phyloP scores from a whole-genome alignment of 148 eudicot genomes.

The Spergularia marina region DNA sequence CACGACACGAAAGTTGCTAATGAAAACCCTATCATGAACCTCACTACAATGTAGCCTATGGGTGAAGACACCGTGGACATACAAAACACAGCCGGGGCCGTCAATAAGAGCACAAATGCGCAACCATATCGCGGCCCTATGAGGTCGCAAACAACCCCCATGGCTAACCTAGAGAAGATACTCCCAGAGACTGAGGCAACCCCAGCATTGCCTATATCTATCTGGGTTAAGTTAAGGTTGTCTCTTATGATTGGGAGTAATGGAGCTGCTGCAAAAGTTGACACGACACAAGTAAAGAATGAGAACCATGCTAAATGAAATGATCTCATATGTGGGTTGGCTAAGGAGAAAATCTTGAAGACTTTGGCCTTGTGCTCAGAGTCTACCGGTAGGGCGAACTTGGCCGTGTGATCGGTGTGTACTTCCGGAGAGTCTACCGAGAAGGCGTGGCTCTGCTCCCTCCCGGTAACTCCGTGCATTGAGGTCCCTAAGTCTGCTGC shows the following conservation, averaged over 20 bases:
- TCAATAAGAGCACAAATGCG: conserved; percentile 32
- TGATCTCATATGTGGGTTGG: conserved; percentile 43
- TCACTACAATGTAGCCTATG: conserved; percentile 26
- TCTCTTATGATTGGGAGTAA: conserved; percentile 48
- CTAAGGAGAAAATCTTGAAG: conserved; percentile 33
- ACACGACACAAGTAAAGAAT: conserved; percentile 37
- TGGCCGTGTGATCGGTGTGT: conserved; percentile 6
- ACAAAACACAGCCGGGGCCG: conserved; percentile 43
- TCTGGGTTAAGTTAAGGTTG: conserved; percentile 35
- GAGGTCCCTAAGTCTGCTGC: conserved; percentile 5
- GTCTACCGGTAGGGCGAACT: conserved; percentile 40
- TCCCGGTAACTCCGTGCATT: conserved; percentile 5
- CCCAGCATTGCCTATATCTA: conserved; percentile 40
- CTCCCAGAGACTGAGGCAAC: conserved; percentile 45
- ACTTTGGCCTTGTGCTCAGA: conserved; percentile 40
- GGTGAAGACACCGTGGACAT: conserved; percentile 28
- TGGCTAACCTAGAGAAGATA: conserved; percentile 40
- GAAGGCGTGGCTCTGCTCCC: conserved; percentile 9
- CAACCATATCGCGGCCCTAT: conserved; percentile 41
- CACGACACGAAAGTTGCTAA: conserved; percentile 47
- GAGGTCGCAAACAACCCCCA: conserved; percentile 47
- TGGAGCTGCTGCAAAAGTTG: conserved; percentile 46
- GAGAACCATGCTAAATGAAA: conserved; percentile 43
- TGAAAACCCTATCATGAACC: conserved; percentile 48
- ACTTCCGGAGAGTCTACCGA: not conserved